Evolutionary conservation across 1,139 yeast genomes (phyloP).

Genomic region (Magnusiomyces suaveolens): DNA sequence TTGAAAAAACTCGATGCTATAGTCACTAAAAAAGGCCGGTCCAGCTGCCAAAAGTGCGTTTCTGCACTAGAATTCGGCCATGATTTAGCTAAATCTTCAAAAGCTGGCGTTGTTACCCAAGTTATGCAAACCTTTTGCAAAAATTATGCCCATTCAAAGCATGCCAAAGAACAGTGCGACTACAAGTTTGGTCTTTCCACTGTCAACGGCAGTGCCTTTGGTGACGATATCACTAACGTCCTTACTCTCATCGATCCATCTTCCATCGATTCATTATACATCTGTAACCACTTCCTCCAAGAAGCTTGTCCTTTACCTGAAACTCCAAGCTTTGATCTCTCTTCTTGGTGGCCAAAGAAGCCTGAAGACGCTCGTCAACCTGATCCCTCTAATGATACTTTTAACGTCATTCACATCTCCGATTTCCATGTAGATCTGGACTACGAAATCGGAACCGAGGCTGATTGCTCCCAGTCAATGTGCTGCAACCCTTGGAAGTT

Average conservation of each 20-base stretch:
- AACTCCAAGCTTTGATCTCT: slow-evolving; percentile 35
- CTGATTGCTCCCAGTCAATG: slow-evolving; percentile 42
- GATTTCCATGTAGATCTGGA: slow-evolving; percentile 52
- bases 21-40: not conserved
- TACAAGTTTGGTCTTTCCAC: slow-evolving; percentile 31
- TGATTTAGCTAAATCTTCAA: slow-evolving; percentile 28
- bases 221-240: slow-evolving; percentile 40
- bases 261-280: slow-evolving; percentile 40
- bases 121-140: slow-evolving; percentile 39
- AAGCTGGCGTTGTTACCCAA: slow-evolving; percentile 37
- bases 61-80: slow-evolving; percentile 37
- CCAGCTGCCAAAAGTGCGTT: slow-evolving; percentile 34
- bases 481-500: slow-evolving; percentile 40
- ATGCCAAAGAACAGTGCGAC: slow-evolving; percentile 22
- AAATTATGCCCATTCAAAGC: slow-evolving; percentile 22
- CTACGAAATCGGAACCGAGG: slow-evolving; percentile 49
- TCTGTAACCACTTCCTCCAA: slow-evolving; percentile 38
- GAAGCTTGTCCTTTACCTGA: slow-evolving; percentile 37
- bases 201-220: slow-evolving; percentile 28
- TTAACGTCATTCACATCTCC: slow-evolving; percentile 51
- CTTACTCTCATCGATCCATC: slow-evolving; percentile 37
- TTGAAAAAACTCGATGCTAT: not conserved
- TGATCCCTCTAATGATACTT: slow-evolving; percentile 34
- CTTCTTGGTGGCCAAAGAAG: slow-evolving; percentile 38
- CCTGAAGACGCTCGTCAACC: slow-evolving; percentile 33